Evolutionary conservation across 2,329 filamentous ascomycete genomes (phyloP), one percentile per base, ranked within the genome.

Genomic region (Fusarium sp.): DNA sequence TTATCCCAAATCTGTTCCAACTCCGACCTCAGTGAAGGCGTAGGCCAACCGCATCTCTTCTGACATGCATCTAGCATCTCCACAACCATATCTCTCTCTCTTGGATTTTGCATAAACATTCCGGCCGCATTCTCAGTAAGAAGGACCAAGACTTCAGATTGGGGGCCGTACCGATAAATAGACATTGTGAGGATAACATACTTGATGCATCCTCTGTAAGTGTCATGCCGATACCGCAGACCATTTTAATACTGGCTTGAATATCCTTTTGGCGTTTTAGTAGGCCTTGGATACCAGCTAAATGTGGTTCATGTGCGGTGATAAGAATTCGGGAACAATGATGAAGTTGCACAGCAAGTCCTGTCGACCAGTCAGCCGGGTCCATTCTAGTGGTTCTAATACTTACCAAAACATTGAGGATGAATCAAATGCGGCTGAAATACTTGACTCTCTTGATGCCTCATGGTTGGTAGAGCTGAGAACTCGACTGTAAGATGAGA

Each of bases 351-450:
- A 71, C 54, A 1, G 69, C 69, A 1, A 71, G 43, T 1, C 67
- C 68, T 70, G 10, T 7, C 15, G 10, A 13, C 6, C 5, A 3
- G n/a, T 65, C 4, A 58, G 47, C 3, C 15, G 3, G 4, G 2
- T 3, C 3, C 2, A 5, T 5, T 3, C 9, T 23, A 8, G 1
- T 3, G 18, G 21, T 21, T 15, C 6, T 10, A 6, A 6, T 21
- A 6, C 20, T 3, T 42, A 69, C 69, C 69, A 6, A 82, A 82
- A 39, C 82, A 83, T 18, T 81, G 75, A 2, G 85, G 84, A 62
- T 86, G 79, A 15, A 86, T 82, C 81, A 84, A 85, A 13, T 85
- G 77, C 0, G 83, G 81, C 5, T 79, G 76, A 61, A 86, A 86
- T 2, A 72, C 70, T 9, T 75, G 75, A 4, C 3, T 31, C 5